Evolutionary conservation across 129 eudicot genomes (phyloP), one percentile per base, ranked within the genome.

Genomic region (Flaveria ramosissima): DNA sequence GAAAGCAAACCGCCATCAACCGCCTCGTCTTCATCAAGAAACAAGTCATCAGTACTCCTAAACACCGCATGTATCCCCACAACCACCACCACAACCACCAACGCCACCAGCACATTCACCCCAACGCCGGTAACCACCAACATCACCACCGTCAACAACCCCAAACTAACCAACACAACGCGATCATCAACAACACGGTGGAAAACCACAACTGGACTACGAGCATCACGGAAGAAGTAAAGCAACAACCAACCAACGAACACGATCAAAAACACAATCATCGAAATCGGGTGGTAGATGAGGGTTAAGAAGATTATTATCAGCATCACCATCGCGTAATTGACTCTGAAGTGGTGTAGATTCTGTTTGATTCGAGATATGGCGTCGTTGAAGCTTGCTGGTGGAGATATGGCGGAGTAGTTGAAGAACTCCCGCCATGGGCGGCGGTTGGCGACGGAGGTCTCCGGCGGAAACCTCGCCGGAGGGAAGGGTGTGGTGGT

Each of bases 1-100:
- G 97, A 88, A 42, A 88, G 52, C 88, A 91, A 85, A 4, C 97
- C 92, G 2, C 89, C 91, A 51, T 87, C 89, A 0, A 76, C 91
- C 9, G 88, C 92, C 76, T 92, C 96, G 26, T 62, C 57, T 61
- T 89, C 96, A 64, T 87, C 92, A 71, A 89, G 71, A 80, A 85
- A 92, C 92, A 89, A 81, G 45, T 89, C 89, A 70, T 85, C 91
- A 0, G 81, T 75, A 14, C 85, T 84, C 77, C 96, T 80, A 73
- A 87, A 82, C 46, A 78, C 85, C 0, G 86, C 85, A 50, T 92
- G 97, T 7, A 85, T 46, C 1, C 88, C 89, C 5, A 85, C 78
- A 78, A 84, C 64, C 0, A 71, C 78, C 32, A 87, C 84, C 48
- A 83, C 89, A 64, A 92, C 57, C 10, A 80, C 21, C 85, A 92